A percentile compares a stretch with the other conserved stretches of the same genome.
These are phyloP conservation scores for Saccharomycopsis schoenii DNA, from an alignment of 805 yeast genomes.

Conservation along the genomic window DNA sequence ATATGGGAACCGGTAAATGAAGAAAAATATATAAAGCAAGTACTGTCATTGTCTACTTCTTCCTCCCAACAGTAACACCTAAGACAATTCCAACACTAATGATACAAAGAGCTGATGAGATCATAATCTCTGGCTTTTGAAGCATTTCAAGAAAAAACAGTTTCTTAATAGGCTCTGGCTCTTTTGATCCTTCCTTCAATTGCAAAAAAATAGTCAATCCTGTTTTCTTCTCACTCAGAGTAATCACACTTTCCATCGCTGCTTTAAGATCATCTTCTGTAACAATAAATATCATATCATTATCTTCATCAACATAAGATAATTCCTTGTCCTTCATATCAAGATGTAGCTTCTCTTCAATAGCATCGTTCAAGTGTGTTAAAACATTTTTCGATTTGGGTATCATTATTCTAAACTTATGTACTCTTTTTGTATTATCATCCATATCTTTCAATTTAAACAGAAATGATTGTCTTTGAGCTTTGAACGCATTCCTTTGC, in stretches of 20 bases:
- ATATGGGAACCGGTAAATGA: too few species aligned
- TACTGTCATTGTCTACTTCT: background rate
- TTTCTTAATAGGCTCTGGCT: background rate
- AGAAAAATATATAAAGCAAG: too few species aligned
- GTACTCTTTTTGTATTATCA: conserved; percentile 22
- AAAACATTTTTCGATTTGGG: conserved; percentile 20
- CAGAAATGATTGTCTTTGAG: conserved; percentile 14
- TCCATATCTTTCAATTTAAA: conserved; percentile 18
- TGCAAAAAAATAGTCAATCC: conserved; percentile 4
- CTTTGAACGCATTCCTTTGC: conserved; percentile 7
- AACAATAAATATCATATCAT: conserved; percentile 27
- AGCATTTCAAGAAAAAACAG: background rate
- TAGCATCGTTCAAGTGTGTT: conserved; percentile 22
- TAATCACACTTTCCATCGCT: conserved; percentile 19
- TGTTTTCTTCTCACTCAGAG: background rate
- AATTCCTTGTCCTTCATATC: conserved; percentile 23
- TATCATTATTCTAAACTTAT: conserved; percentile 18
- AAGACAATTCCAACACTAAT: conserved; percentile 14
- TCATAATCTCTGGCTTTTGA: conserved; percentile 12
- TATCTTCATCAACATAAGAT: conserved; percentile 32
- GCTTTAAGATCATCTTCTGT: conserved; percentile 28
- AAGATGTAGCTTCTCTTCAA: conserved; percentile 21
- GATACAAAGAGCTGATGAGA: conserved; percentile 16
- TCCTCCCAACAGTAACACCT: conserved; percentile 11
- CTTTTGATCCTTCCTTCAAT: background rate